phyloP scores from a whole-genome alignment of 805 yeast species.

The Cyberlindnera mrakii region DNA sequence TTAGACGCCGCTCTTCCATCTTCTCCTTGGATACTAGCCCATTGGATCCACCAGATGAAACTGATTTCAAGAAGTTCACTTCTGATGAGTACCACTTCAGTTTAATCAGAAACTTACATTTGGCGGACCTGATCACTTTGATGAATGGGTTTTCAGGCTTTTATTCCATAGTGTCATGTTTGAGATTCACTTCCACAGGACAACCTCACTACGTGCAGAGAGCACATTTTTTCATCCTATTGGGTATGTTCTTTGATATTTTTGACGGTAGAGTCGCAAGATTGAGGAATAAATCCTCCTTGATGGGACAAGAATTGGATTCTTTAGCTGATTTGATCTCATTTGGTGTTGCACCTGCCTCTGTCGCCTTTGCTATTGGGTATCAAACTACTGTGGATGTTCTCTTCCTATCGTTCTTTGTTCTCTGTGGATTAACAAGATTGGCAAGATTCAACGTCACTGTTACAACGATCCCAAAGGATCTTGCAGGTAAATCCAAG shows the following conservation, averaged over 20 bases:
- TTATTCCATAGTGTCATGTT: conserved; percentile 80
- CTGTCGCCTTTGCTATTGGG: conserved; percentile 88
- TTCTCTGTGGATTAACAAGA: conserved; percentile 88
- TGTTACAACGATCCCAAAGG: conserved; percentile 89
- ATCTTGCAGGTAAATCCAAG: conserved; percentile 75
- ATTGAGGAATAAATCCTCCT: conserved; percentile 81
- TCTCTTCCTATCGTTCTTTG: conserved; percentile 72
- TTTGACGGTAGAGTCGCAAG: conserved; percentile 97
- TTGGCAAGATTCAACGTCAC: conserved; percentile 95
- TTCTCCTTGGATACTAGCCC: conserved; percentile 38
- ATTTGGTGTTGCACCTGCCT: conserved; percentile 93
- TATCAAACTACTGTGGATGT: conserved; percentile 80
- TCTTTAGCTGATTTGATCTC: conserved; percentile 93
- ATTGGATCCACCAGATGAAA: conserved; percentile 70
- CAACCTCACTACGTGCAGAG: conserved; percentile 69
- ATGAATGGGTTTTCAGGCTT: conserved; percentile 93
- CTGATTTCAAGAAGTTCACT: conserved; percentile 73
- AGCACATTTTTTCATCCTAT: conserved; percentile 82
- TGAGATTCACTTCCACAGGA: conserved; percentile 70
- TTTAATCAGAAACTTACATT: conserved; percentile 78
- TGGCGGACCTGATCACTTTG: conserved; percentile 95
- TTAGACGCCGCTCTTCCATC: conserved; percentile 46
- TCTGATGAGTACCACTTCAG: conserved; percentile 82
- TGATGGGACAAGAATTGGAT: conserved; percentile 97
- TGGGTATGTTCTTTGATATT: conserved; percentile 93